phyloP scores from a whole-genome alignment of 2,329 filamentous ascomycete species.

The Botryotinia convoluta region DNA sequence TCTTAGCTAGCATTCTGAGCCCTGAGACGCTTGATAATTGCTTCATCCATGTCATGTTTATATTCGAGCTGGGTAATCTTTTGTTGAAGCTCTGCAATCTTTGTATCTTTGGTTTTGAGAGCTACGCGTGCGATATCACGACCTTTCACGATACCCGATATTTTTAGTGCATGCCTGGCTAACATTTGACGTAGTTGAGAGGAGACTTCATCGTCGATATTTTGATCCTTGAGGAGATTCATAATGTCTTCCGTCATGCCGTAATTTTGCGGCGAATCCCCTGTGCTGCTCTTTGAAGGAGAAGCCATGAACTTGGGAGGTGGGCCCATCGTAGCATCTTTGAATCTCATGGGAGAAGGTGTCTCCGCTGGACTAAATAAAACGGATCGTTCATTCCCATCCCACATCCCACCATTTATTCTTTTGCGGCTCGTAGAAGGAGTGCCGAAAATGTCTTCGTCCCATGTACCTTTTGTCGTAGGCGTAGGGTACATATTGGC shows the following conservation, averaged over 20 bases:
- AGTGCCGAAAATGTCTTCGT: conserved; percentile 30
- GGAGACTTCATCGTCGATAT: conserved; percentile 42
- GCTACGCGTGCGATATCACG: conserved; percentile 63
- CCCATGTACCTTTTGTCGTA: conserved; percentile 21
- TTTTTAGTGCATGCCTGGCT: conserved; percentile 54
- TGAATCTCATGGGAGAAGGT: conserved; percentile 32
- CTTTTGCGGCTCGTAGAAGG: conserved; percentile 22
- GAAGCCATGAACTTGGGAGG: conserved; percentile 26
- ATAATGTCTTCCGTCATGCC: conserved; percentile 50
- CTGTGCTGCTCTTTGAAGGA: conserved; percentile 5
- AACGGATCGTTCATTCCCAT: conserved; percentile 29
- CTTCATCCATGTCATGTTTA: conserved; percentile 52
- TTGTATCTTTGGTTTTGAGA: conserved; percentile 61
- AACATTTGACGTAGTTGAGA: conserved; percentile 46
- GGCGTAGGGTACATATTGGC: conserved; percentile 33
- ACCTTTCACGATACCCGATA: conserved; percentile 60
- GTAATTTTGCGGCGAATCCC: conserved; percentile 24
- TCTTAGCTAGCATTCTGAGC: conserved; percentile 1
- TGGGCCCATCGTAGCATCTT: conserved; percentile 23
- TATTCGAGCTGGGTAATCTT: conserved; percentile 57
- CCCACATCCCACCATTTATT: conserved; percentile 28
- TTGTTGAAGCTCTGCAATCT: conserved; percentile 64
- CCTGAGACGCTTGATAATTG: conserved; percentile 39
- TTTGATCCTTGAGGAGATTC: conserved; percentile 46
- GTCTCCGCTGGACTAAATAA: conserved; percentile 30